phyloP scores from a whole-genome alignment of 2,329 filamentous ascomycete species.

The Colletotrichum acutatum region DNA sequence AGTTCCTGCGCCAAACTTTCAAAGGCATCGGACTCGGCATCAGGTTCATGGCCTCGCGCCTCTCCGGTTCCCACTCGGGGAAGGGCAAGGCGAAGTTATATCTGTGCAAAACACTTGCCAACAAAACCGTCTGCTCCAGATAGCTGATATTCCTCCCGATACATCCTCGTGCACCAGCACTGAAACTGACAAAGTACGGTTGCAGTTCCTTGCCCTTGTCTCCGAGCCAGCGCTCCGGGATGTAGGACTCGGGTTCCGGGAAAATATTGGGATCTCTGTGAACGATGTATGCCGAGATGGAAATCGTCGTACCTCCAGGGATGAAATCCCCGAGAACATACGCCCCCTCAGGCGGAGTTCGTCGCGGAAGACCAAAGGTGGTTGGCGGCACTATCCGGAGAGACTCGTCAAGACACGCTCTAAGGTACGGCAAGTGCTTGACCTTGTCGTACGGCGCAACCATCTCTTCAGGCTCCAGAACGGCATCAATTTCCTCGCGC shows the following conservation, averaged over 20 bases:
- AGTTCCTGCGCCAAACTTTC: constrained; percentile 6
- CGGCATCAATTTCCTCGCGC: constrained; percentile 46
- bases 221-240: constrained; percentile 46
- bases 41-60: not conserved
- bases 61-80: too few relatives aligned
- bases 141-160: constrained; percentile 48
- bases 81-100: constrained; percentile 47
- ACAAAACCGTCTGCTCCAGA: constrained; percentile 56
- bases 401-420: too few relatives aligned
- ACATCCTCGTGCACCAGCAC: constrained; percentile 36
- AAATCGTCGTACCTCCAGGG: constrained; percentile 44
- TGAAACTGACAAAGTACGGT: constrained; percentile 51
- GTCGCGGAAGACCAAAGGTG: too few relatives aligned
- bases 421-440: too few relatives aligned
- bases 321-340: too few relatives aligned
- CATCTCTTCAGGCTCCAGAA: too few relatives aligned
- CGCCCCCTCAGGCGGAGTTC: too few relatives aligned
- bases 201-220: constrained; percentile 51
- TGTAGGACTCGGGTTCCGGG: constrained; percentile 40
- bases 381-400: too few relatives aligned
- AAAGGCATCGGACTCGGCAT: constrained; percentile 15
- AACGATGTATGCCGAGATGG: constrained; percentile 43
- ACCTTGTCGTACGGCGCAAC: too few relatives aligned
- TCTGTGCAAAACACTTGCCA: constrained; percentile 53
- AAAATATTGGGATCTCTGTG: constrained; percentile 39